phyloP scores from a whole-genome alignment of 169 alveolate genomes.

The Eimeria falciformis region DNA sequence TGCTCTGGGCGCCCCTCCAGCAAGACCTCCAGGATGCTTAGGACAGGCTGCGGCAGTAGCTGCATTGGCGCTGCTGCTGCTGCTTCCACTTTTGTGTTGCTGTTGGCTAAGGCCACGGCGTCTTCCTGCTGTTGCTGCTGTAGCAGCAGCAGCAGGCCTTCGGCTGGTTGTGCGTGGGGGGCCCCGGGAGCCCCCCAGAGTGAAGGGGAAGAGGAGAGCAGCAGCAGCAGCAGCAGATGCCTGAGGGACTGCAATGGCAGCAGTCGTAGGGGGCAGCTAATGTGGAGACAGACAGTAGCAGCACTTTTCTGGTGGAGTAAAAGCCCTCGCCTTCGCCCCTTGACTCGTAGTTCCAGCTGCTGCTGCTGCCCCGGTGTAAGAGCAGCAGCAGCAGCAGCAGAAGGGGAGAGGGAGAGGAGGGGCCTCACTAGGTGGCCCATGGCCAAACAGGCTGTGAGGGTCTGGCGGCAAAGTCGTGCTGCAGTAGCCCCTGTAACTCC shows the following conservation, averaged over 20 bases:
- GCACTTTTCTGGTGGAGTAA: neutral
- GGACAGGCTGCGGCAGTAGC: no score
- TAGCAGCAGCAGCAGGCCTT: no score
- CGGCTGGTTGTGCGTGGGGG: conserved; percentile 3
- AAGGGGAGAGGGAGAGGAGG: neutral
- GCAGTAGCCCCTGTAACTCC: neutral
- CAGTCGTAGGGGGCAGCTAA: neutral
- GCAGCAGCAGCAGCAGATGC: conserved; percentile 6
- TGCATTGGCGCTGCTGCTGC: no score
- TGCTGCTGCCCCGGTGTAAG: neutral
- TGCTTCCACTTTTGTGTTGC: no score
- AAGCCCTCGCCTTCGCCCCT: neutral
- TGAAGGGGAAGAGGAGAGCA: neutral
- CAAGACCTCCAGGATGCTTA: no score
- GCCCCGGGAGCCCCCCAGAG: conserved; percentile 47
- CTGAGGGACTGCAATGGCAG: conserved; percentile 21
- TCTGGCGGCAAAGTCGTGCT: conserved; percentile 8
- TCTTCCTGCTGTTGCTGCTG: no score
- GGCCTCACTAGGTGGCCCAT: neutral
- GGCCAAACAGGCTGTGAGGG: neutral
- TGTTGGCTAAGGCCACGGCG: no score
- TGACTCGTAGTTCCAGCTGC: conserved; percentile 16
- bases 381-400: conserved; percentile 13
- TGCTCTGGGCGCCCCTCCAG: neutral
- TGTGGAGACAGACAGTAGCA: neutral